These are phyloP conservation scores for Rubroshorea leprosula DNA, from an alignment of 345 rosid genomes.

Conservation along the genomic window DNA sequence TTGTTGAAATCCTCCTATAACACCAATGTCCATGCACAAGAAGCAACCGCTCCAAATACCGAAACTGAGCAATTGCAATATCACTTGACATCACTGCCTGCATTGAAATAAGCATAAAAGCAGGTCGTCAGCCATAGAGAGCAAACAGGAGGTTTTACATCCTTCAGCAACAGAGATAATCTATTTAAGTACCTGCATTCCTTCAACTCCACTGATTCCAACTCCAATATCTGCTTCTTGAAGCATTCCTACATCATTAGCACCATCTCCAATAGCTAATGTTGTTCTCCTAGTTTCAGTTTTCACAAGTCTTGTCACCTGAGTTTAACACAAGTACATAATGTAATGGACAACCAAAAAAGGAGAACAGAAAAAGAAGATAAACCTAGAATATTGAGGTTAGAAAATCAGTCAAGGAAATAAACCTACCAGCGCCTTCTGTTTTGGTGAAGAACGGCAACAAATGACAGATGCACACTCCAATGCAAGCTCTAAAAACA, in stretches of 20 bases:
- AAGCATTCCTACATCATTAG: conserved; percentile 99
- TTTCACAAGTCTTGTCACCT: conserved; percentile 93
- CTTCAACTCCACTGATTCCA: conserved; percentile 97
- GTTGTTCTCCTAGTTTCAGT: conserved; percentile 74
- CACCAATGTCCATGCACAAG: conserved; percentile 99
- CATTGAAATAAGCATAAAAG: conserved; percentile 13
- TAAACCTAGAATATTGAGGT: not conserved
- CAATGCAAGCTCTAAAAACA: conserved; percentile 70
- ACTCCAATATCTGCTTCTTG: conserved; percentile 96
- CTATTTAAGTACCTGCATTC: conserved; percentile 74
- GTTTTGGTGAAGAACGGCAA: conserved; percentile 95
- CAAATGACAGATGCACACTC: conserved; percentile 93
- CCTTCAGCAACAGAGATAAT: not conserved
- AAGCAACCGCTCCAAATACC: conserved; percentile 79
- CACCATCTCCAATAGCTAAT: conserved; percentile 93
- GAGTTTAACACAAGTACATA: conserved; percentile 1
- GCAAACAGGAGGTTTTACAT: not conserved
- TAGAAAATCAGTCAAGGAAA: not conserved
- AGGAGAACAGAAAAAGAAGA: not conserved
- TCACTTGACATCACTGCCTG: conserved; percentile 99
- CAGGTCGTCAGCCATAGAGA: conserved; percentile 2
- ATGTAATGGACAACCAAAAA: not conserved
- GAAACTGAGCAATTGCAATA: conserved; percentile 86
- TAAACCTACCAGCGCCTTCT: conserved; percentile 80
- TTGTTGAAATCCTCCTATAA: conserved; percentile 75